Evolutionary conservation across 345 rosid species (phyloP).

Genomic region (Gossypium mustelinum): DNA sequence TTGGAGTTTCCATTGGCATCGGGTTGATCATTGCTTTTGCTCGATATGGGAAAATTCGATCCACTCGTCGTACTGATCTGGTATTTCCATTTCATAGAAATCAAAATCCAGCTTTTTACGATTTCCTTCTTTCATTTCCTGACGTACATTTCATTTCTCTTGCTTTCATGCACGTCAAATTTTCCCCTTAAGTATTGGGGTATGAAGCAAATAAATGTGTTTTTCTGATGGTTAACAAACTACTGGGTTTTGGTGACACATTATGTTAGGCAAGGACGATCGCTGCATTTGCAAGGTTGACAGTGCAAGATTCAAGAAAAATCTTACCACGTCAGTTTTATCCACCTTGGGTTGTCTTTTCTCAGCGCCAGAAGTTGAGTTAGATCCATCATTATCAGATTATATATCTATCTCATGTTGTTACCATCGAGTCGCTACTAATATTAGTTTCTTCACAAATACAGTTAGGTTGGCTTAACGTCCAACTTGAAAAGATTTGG

Average conservation of each 20-base stretch:
- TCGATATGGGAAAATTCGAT: conserved; percentile 50
- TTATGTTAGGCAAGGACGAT: conserved; percentile 52
- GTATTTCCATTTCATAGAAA: conserved; percentile 25
- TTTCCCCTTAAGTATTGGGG: background rate
- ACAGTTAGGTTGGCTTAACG: conserved; percentile 88
- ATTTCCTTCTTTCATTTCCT: background rate
- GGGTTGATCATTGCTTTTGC: conserved; percentile 59
- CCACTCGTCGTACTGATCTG: conserved; percentile 49
- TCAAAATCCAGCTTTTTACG: background rate
- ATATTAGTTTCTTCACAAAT: conserved; percentile 20
- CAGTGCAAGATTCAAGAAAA: conserved; percentile 78
- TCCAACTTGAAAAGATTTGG: conserved; percentile 83
- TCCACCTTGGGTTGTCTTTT: conserved; percentile 85
- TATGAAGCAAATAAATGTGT: background rate
- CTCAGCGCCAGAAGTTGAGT: conserved; percentile 74
- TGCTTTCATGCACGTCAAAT: background rate
- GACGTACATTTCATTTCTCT: background rate
- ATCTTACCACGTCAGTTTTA: conserved; percentile 57
- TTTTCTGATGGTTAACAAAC: background rate
- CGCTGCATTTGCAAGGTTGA: conserved; percentile 88
- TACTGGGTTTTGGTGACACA: background rate
- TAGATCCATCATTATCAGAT: background rate
- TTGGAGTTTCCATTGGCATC: conserved; percentile 52
- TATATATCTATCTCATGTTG: background rate
- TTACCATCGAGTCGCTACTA: conserved; percentile 11